Evolutionary conservation across 768 basidiomycete species (phyloP), one percentile per base, ranked within the genome.

Genomic region (Pulveroboletus sp.): DNA sequence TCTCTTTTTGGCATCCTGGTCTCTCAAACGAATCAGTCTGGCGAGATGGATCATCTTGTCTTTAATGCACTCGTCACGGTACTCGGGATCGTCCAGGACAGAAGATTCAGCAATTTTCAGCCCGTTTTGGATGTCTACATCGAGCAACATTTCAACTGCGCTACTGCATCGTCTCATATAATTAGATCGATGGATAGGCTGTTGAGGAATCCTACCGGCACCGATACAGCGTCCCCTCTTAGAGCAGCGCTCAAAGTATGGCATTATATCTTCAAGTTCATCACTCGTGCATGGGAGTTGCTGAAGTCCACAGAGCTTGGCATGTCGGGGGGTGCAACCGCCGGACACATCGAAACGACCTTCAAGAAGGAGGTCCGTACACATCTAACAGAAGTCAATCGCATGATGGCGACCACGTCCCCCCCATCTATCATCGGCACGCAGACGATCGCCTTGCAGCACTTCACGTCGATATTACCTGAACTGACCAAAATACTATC

Each of bases 201-300:
- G 12, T 74, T 97, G 36, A 73, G 73, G 32, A 80, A 86, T 58
- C 90, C 91, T 11, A 81, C 84, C 0, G 78, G 82, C 18, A 70
- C 74, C 8, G 88, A 90, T 21, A 81, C 79, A 3, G 92, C 88
- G 0, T 84, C 87, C 15, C 79, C 81, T 6, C 77, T 97, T 48
- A 84, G 94, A 31, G 84, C 91, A 10, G 89, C 93, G 14, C 74
- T 98, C 52, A 97, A 97, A 67, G 95, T 97, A 28, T 95, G 93
- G 93, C 88, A 93, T 62, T 92, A 94, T 63, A 83, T 98, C 58
- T 91, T 97, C 81, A 90, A 89, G 65, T 91, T 98, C 69, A 88
- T 96, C 61, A 83, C 89, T 14, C 80, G 89, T n/a, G 86, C 93
- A 3, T 76, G 93, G 32, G 91, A 93, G 60, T 66, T 95, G 39